phyloP scores from a whole-genome alignment of 2,329 filamentous ascomycete genomes.

The Penicillium janthinellum region DNA sequence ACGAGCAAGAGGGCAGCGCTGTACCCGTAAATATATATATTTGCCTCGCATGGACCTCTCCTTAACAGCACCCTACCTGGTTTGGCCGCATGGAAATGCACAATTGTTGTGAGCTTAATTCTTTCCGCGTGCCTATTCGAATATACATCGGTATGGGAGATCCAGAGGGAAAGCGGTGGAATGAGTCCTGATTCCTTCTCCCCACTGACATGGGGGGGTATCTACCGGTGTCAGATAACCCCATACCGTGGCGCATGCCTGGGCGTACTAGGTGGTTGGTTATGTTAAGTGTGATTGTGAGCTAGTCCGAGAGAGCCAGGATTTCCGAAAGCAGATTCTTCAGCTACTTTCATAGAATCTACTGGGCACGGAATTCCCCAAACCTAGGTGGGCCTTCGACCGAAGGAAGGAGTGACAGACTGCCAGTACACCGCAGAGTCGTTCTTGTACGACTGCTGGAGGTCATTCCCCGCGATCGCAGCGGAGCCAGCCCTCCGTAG shows the following conservation, averaged over 20 bases:
- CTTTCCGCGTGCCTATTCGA: too few relatives aligned
- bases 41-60: too few relatives aligned
- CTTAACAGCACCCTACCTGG: too few relatives aligned
- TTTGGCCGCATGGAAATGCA: too few relatives aligned
- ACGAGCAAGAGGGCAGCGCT: too few relatives aligned
- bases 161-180: neutral
- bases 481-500: neutral
- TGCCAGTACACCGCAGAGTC: conserved; percentile 8
- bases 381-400: neutral
- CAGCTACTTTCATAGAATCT: neutral
- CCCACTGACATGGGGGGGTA: too few relatives aligned
- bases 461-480: neutral
- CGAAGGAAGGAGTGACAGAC: neutral
- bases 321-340: conserved; percentile 1
- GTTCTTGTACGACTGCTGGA: neutral
- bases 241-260: conserved; percentile 6
- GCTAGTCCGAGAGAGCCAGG: neutral
- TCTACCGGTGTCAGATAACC: neutral
- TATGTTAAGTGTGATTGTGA: neutral
- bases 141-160: too few relatives aligned
- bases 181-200: neutral
- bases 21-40: too few relatives aligned
- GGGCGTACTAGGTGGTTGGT: neutral
- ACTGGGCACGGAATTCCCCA: neutral
- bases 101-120: too few relatives aligned